These are phyloP conservation scores for Cutaneotrichosporon sp. DNA, from an alignment of 1,284 basidiomycete genomes.

Conservation along the genomic window DNA sequence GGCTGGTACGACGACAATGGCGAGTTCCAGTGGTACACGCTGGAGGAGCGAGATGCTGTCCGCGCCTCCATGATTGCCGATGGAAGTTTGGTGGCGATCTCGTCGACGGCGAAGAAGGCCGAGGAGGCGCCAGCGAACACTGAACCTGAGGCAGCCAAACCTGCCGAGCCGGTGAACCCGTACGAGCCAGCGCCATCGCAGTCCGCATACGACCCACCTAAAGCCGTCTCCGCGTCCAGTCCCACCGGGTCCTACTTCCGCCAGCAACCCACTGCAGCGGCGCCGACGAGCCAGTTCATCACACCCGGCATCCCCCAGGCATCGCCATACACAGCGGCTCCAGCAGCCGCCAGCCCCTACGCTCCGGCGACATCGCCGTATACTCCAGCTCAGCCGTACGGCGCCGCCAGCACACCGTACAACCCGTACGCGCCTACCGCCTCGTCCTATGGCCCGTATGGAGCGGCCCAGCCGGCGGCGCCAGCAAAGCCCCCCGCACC, in stretches of 20 bases:
- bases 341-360: neutral
- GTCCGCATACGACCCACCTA: constrained; percentile 9
- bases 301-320: neutral
- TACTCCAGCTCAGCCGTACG: neutral
- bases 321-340: constrained; percentile 16
- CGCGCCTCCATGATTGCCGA: constrained; percentile 30
- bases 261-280: neutral
- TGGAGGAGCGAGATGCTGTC: constrained; percentile 40
- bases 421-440: constrained; percentile 31
- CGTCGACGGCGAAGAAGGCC: neutral
- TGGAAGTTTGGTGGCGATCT: neutral
- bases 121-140: neutral
- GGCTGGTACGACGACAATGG: constrained; percentile 45
- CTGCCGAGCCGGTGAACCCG: neutral
- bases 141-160: neutral
- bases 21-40: constrained; percentile 42
- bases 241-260: neutral
- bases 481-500: constrained; percentile 8
- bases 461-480: constrained; percentile 14
- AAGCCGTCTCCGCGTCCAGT: neutral
- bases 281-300: neutral
- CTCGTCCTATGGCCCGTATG: too few species aligned
- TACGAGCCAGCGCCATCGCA: neutral
- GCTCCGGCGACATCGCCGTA: neutral
- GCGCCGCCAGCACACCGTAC: constrained; percentile 10